These are phyloP conservation scores for Magnolia officinalis DNA, from an alignment of 164 flowering plant genomes.

Conservation along the genomic window DNA sequence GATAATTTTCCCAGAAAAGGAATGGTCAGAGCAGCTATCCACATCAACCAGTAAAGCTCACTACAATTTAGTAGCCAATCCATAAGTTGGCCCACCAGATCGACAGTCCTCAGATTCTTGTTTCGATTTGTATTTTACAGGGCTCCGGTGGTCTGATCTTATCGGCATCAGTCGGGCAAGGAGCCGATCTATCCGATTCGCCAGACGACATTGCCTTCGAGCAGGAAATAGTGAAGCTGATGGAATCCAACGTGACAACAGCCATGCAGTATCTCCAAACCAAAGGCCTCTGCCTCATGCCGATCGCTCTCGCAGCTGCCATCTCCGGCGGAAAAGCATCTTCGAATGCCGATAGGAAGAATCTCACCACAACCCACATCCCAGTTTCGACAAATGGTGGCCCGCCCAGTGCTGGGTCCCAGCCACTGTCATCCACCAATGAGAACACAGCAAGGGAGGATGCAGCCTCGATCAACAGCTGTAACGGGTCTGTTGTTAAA, in stretches of 20 bases:
- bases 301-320: slow-evolving; percentile 39
- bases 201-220: slow-evolving; percentile 28
- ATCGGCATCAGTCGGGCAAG: slow-evolving; percentile 22
- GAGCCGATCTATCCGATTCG: slow-evolving; percentile 19
- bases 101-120: no score
- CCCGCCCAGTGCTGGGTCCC: background rate
- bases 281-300: slow-evolving; percentile 41
- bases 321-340: slow-evolving; percentile 20
- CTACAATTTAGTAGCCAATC: no score
- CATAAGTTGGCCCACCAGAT: no score
- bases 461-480: slow-evolving; percentile 4
- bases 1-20: no score
- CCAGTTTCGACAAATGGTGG: slow-evolving; percentile 12
- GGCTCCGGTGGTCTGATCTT: slow-evolving; percentile 24
- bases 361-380: slow-evolving; percentile 5
- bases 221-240: slow-evolving; percentile 36
- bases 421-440: slow-evolving; percentile 9
- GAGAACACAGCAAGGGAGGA: slow-evolving; percentile 11
- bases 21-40: no score
- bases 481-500: slow-evolving; percentile 18
- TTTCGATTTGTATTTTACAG: slow-evolving; percentile 8
- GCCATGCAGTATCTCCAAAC: slow-evolving; percentile 41
- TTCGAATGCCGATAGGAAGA: slow-evolving; percentile 15
- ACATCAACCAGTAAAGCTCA: no score
- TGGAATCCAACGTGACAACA: slow-evolving; percentile 33